Evolutionary conservation across 1,139 yeast genomes (phyloP), one percentile per base, ranked within the genome.

Genomic region (Williopsis jadinii): DNA sequence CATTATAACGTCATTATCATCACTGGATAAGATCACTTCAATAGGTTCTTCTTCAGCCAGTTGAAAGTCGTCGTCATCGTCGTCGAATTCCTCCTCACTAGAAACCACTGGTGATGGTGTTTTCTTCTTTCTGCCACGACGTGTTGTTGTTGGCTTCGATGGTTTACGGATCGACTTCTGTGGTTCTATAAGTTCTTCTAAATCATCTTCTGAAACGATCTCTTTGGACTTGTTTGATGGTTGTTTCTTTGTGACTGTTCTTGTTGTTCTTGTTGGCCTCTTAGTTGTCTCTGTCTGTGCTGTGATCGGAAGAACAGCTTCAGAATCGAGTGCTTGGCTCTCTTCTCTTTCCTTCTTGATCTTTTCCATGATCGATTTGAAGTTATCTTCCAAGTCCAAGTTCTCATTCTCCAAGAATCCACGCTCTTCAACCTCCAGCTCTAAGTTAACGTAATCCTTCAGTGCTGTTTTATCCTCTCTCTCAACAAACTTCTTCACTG

Each of bases 391-490:
- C 32, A 62, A 53, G 31, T 63, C 54, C 9, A 63, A 53, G 12
- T 64, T 64, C 10, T 64, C 67, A 37, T 66, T 59, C 15, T 70
- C 63, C 44, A 79, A 60, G 41, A 90, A 64, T 44, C 76, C 63
- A 33, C 74, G 67, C 19, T 84, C 70, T 51, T 86, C 94, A 35
- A 70, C 70, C 24, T 68, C 71, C 44, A 88, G 67, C 45, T 90
- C 87, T 15, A 66, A 66, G 38, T 81, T 82, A 9, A 92, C 80
- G 58, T 82, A 87, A 35, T 73, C 74, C 43, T 75, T 77, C 41
- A 92, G 65, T 0, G 90, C 77, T 37, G 68, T 67, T 54, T 83
- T 84, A 54, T 90, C 96, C 47, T 88, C 97, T 50, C 85, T 84
- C 35, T 84, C 88, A 8, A 92, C 80, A 58, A 77, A 84, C 43